A percentile compares a stretch with the other conserved stretches of the same genome.
These are phyloP conservation scores for Wickerhamiella cacticola DNA, from an alignment of 805 yeast genomes.

Conservation along the genomic window DNA sequence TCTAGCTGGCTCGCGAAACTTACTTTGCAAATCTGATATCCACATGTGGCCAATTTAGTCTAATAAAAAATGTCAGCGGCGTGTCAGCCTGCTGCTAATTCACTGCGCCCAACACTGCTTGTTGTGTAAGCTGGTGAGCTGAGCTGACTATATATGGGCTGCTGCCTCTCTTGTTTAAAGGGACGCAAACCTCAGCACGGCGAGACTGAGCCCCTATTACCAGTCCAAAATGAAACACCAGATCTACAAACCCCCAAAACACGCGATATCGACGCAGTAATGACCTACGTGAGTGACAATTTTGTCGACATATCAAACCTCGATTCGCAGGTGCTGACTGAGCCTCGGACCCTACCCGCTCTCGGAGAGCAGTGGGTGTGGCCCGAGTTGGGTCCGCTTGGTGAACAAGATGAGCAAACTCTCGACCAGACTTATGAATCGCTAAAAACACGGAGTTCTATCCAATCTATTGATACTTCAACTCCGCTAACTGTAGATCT, in stretches of 20 bases:
- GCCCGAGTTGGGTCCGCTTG: conserved; percentile 13
- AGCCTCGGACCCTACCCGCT: background rate
- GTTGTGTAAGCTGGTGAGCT: background rate
- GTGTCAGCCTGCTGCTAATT: too few relatives aligned
- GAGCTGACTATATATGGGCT: conserved; percentile 3
- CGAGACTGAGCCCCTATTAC: conserved; percentile 11
- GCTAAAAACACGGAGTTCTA: background rate
- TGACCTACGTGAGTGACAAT: conserved; percentile 8
- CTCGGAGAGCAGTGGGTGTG: conserved; percentile 8
- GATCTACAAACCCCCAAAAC: conserved; percentile 6
- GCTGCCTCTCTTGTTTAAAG: conserved; percentile 8
- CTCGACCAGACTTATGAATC: conserved; percentile 3
- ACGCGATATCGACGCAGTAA: conserved; percentile 9
- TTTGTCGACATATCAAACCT: conserved; percentile 10
- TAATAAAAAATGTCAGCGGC: background rate
- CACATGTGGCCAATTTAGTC: conserved; percentile 22
- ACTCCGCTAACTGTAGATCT: conserved; percentile 4
- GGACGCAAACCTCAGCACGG: background rate
- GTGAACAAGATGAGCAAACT: conserved; percentile 5
- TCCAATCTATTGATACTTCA: background rate
- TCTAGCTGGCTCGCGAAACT: conserved; percentile 19
- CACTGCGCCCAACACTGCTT: too few relatives aligned
- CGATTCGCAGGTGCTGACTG: conserved; percentile 6
- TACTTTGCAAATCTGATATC: conserved; percentile 31
- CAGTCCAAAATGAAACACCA: conserved; percentile 1